Evolutionary conservation across 106 monocot species (phyloP).

Genomic region (Posidonia australis): DNA sequence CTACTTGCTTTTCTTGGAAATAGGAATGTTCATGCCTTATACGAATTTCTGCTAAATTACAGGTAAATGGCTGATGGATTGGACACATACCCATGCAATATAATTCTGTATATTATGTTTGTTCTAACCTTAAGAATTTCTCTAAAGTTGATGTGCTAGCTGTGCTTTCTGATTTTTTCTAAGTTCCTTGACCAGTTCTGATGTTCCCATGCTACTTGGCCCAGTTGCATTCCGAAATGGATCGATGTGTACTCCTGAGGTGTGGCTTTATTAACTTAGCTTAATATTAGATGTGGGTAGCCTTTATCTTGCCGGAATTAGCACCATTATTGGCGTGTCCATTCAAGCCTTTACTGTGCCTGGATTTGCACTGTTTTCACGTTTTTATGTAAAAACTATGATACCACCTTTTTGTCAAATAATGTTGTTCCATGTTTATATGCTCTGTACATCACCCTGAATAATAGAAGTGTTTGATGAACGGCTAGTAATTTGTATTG

Average conservation of each 20-base stretch:
- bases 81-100: neutral
- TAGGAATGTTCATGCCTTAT: conserved; percentile 54
- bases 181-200: conserved; percentile 33
- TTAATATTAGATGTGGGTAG: neutral
- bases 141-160: neutral
- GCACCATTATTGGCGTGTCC: neutral
- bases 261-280: conserved; percentile 13
- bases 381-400: no score
- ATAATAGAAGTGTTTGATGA: no score
- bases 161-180: conserved; percentile 38
- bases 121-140: no score
- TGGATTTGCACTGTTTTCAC: no score
- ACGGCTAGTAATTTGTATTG: no score
- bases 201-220: conserved; percentile 69
- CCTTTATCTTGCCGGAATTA: neutral
- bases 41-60: conserved; percentile 84
- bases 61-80: conserved; percentile 28
- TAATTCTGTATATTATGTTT: neutral
- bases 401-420: no score
- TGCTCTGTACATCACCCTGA: no score
- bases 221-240: conserved; percentile 72
- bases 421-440: neutral
- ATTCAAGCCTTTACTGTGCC: no score
- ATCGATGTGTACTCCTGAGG: conserved; percentile 63
- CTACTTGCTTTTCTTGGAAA: conserved; percentile 75